Base-by-base conservation (phyloP, 176 grass and related monocot genomes). In the Ananas comosus region DNA sequence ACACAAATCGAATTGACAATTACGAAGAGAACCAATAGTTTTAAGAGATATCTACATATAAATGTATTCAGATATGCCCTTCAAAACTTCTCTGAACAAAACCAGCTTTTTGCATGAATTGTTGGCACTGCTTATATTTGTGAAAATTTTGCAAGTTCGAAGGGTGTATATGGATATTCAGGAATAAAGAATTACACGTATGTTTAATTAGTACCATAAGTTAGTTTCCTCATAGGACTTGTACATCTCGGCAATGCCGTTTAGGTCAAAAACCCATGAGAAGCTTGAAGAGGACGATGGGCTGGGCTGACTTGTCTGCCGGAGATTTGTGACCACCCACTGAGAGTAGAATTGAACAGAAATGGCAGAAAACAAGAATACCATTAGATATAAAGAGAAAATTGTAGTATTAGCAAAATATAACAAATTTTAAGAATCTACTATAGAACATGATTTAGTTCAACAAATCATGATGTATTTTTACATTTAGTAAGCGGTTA, bases 171-270 rank as follows among this genome's bases (percentile, higher is more conserved):
- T 42, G 33, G 33, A 17, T 61, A 22, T 19, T 2, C 4, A 61
- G 13, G 21, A 10, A 18, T 58, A 58, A 58, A 58, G 12, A 3
- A 58, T 9, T 58, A 58, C 53, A 58, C 56, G 19, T 9, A 21
- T 12, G 23, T 10, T 76, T 12, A 74, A 28, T 19, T 53, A 28
- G 61, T 86, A 92, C 93, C 93, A 97, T 79, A 97, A 87, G 72
- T 90, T 97, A 74, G 86, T 73, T 73, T 92, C 86, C 83, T 97
- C 94, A 64, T 97, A 97, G 9, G 94, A 97, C 7, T 73, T 83
- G 57, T 92, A 97, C 89, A 97, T 97, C 63, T 97, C 89, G 16
- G 86, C 80, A 48, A 92, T 97, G 50, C 94, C 94, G 65, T 85
- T 83, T n/a, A 97, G 80, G 56, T 92, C 86, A 81, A 92, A 97